A percentile compares a stretch with the other conserved stretches of the same genome.
Evolutionary conservation across 257 asterid species (phyloP).

Genomic region (Solanum tarapatanum): DNA sequence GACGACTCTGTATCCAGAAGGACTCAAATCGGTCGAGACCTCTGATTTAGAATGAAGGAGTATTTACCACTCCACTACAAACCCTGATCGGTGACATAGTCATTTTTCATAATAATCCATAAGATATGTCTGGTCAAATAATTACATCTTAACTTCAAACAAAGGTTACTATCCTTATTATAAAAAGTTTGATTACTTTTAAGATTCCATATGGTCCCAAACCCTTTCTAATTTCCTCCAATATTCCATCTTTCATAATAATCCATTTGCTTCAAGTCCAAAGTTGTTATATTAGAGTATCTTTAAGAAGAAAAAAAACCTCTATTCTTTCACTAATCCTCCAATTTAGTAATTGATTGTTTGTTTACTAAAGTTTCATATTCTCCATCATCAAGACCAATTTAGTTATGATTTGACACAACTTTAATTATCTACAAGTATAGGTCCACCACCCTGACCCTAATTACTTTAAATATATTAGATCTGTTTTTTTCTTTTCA

Average conservation of each 20-base stretch:
- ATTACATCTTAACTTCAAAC: constrained; percentile 24
- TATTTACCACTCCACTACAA: not conserved
- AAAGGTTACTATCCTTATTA: constrained; percentile 8
- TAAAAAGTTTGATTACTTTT: not conserved
- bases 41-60: no score
- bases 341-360: constrained; percentile 11
- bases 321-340: constrained; percentile 13
- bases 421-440: not conserved
- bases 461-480: not conserved
- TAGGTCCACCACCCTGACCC: not conserved
- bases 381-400: constrained; percentile 3
- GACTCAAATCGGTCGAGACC: not conserved
- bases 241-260: not conserved
- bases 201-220: constrained; percentile 25
- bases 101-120: constrained; percentile 11
- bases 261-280: constrained; percentile 9
- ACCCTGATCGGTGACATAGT: not conserved
- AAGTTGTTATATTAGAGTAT: constrained; percentile 7
- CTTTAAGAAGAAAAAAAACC: not conserved
- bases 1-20: not conserved
- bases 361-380: constrained; percentile 20
- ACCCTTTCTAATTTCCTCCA: not conserved
- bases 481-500: not conserved
- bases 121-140: constrained; percentile 24
- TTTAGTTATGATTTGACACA: constrained; percentile 18